Evolutionary conservation across 129 eudicot species (phyloP), one percentile per base, ranked within the genome.

Genomic region (Flaveria trinervia): DNA sequence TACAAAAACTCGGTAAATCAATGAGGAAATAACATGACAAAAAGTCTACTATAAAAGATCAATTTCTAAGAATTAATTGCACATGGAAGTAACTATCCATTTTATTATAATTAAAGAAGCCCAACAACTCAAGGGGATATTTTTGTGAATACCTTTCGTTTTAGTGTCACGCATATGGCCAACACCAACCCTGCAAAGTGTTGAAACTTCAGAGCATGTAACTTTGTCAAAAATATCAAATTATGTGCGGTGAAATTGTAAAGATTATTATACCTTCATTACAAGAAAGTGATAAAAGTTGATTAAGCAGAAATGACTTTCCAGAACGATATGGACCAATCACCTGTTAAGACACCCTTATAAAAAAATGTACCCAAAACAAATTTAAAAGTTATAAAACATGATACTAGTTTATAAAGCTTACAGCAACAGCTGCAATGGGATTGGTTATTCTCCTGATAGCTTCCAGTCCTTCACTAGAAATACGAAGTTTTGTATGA

Each of bases 241-340:
- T 33, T 49, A 11, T 25, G 46, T 71, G 64, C 2, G 8, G 74
- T 73, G 73, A 52, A 18, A 30, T 11, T 17, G 73, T 43, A 81
- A 70, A 52, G 33, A 65, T 20, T 23, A 50, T 44, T 22, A 68
- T 86, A 91, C 99, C 99, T 88, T 95, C 94, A 78, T 95, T 64
- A 70, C 99, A 95, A 77, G 97, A 91, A 66, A 95, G 94, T 44
- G 99, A 89, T n/a, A 95, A 96, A 83, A 95, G 99, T 78, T 95
- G 99, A 87, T 95, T 95, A 66, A 95, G 96, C 28, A 92, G 85
- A 84, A 91, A 95, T 1, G 99, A 95, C 85, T 95, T 95, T 69
- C 99, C 99, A 77, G 99, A 95, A 71, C 99, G 97, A 83, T 95
- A 95, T 22, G 99, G 99, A 43, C 99, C 99, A 86, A 95, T 95